These are phyloP conservation scores for sweet orange (Citrus sinensis) DNA, from an alignment of 345 rosid species.

Conservation along the genomic window DVS_A1.0 CM039162.1:18911501-18912000, in stretches of 20 bases:
- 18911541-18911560: constrained; percentile 44
- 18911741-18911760: constrained; percentile 91
- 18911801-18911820: constrained; percentile 82
- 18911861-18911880: neutral
- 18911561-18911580: neutral
- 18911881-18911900: neutral
- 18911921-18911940: neutral
- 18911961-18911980: neutral
- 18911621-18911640: neutral
- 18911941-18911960: neutral
- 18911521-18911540: constrained; percentile 87
- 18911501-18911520: constrained; percentile 95
- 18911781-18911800: constrained; percentile 97
- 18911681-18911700: neutral
- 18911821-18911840: constrained; percentile 74
- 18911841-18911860: constrained; percentile 54
- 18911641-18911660: neutral
- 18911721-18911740: constrained; percentile 39
- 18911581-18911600: neutral
- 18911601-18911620: neutral
- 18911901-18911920: neutral
- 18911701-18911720: neutral
- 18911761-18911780: constrained; percentile 87
- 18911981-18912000: neutral
- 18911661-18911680: neutral